phyloP scores from a whole-genome alignment of 441 rosid genomes.

The Iberis amara region DNA sequence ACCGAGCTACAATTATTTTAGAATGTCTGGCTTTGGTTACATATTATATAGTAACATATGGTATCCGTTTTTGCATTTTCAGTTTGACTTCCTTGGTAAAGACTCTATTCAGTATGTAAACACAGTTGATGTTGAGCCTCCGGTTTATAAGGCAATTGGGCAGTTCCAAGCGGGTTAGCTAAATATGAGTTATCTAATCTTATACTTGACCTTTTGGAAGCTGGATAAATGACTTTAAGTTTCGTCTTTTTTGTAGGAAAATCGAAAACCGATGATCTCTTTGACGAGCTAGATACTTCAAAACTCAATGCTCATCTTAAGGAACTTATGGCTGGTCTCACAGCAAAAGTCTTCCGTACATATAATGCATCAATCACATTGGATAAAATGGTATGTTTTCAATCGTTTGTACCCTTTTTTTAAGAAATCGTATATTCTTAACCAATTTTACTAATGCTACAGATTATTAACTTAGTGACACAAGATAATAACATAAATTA shows the following conservation, averaged over 20 bases:
- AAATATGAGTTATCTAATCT: slow-evolving; percentile 9
- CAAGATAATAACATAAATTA: too few relatives aligned
- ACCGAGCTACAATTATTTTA: slow-evolving; percentile 3
- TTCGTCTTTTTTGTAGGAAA: slow-evolving; percentile 49
- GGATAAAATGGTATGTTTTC: slow-evolving; percentile 70
- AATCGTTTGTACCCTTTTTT: slow-evolving; percentile 12
- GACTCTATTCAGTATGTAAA: slow-evolving; percentile 97
- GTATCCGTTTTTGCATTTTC: slow-evolving; percentile 33
- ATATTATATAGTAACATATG: slow-evolving; percentile 19
- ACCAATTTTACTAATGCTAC: neutral
- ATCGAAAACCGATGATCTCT: slow-evolving; percentile 67
- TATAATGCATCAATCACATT: slow-evolving; percentile 92
- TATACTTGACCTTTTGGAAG: slow-evolving; percentile 11
- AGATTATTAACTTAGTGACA: too few relatives aligned
- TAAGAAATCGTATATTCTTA: neutral
- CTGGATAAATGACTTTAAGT: slow-evolving; percentile 12
- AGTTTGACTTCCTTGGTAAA: slow-evolving; percentile 99
- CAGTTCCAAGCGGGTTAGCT: slow-evolving; percentile 75
- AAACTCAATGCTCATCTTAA: slow-evolving; percentile 92
- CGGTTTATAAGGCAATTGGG: slow-evolving; percentile 82
- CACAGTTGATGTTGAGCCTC: slow-evolving; percentile 89
- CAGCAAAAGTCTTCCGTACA: slow-evolving; percentile 99
- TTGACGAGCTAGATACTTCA: slow-evolving; percentile 78
- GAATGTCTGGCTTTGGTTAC: slow-evolving; percentile 9
- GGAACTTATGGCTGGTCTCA: slow-evolving; percentile 98